Evolutionary conservation across 2,329 filamentous ascomycete genomes (phyloP), one percentile per base, ranked within the genome.

Genomic region (Fusarium sulawesiense): DNA sequence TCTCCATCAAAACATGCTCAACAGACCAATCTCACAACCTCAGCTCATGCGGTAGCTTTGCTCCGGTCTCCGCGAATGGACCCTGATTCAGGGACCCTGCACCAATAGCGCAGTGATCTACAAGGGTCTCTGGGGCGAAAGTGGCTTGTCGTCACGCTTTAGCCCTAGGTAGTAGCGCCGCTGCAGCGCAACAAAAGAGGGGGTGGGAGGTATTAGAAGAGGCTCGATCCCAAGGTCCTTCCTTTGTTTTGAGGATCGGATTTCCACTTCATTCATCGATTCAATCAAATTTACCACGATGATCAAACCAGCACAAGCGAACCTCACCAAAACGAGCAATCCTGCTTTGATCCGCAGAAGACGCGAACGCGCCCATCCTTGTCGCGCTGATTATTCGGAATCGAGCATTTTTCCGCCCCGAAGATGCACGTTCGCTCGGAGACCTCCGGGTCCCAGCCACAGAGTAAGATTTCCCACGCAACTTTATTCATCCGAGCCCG

Each of bases 81-180:
- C 55, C 63, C 62, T 66, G 42, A 61, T 34, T 61, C 37, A 66
- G 62, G 62, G 63, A 61, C 55, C 34, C 55, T 66, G 48, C n/a
- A 30, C 62, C 18, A 25, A 49, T 66, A n/a, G 11, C 32, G 62
- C 4, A 61, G 14, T 21, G 63, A 66, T 66, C 61, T n/a, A 13
- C 62, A 27, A 66, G 54, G 55, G 48, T 60, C 20, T 12, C 10
- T 34, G 23, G 60, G 40, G 50, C 37, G 21, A 56, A 32, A 40
- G 21, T 40, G 37, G 29, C 20, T 49, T 40, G 12, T 14, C n/a
- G n/a, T 66, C 42, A 58, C 20, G 29, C 25, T 48, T 16, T 53
- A 37, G 44, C 59, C 25, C 34, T 29, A 12, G 27, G 27, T 30
- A 13, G 57, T 13, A 30, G 29, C 29, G 29, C 12, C 29, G 29